Conservation (phyloP, 1,139 yeast species). For the Blastobotrys malaysiensis region DNA sequence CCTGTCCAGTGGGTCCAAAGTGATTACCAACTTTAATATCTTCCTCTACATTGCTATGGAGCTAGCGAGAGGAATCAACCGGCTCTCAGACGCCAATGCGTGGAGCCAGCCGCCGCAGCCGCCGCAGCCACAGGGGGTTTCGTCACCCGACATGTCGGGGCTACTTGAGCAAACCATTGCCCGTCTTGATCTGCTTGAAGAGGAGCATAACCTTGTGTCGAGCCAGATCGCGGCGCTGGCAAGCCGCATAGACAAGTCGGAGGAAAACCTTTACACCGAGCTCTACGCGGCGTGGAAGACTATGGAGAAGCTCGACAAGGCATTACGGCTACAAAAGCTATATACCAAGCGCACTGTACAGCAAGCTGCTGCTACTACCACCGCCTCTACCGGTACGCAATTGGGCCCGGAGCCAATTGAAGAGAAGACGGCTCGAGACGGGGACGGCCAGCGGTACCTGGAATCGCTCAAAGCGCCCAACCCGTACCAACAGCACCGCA, state of each 20-base stretch:
- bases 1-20: conserved; percentile 20
- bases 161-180: not conserved
- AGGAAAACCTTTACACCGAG: conserved; percentile 11
- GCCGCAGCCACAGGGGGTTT: not conserved
- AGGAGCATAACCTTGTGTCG: not conserved
- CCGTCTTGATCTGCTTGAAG: not conserved
- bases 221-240: conserved; percentile 4
- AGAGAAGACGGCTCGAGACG: no score
- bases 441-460: not conserved
- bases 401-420: not conserved
- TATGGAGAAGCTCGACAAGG: conserved; percentile 14
- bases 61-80: conserved; percentile 19
- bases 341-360: not conserved
- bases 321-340: conserved; percentile 1
- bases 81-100: conserved; percentile 11
- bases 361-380: no score
- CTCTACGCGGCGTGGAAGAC: conserved; percentile 17
- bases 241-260: conserved; percentile 1
- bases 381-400: not conserved
- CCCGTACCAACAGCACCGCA: conserved; percentile 1
- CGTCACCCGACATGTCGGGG: no score
- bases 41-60: conserved; percentile 23
- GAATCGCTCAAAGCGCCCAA: not conserved
- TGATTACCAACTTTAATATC: conserved; percentile 24
- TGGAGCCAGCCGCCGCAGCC: not conserved